Base-by-base conservation (phyloP, 2,329 filamentous ascomycete genomes). In the Torrubiella hemipterigena region DNA sequence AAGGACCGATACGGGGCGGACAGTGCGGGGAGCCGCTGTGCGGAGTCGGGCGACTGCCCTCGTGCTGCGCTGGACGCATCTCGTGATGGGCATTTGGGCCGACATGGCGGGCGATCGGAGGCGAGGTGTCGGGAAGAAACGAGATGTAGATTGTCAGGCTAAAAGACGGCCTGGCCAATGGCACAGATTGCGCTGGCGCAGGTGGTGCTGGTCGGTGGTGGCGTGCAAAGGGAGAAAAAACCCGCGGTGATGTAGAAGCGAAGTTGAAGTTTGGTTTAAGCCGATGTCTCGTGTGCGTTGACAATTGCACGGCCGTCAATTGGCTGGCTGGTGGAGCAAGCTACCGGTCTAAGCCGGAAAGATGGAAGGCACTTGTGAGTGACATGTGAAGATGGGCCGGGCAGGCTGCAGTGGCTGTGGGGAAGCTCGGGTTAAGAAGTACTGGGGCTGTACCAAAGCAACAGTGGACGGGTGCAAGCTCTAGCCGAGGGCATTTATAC, bases 21-120 rank as follows among this genome's bases (percentile, higher is more conserved):
- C 35, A 27, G 43, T 40, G 35, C 49, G 31, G 18, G 35, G 29
- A 40, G 38, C 14, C 32, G 36, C 35, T 43, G 43, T 23, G 42
- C 36, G 28, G 47, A 43, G 23, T 43, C 48, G 41, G 44, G 48
- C 25, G 35, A 56, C 38, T 20, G 45, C 47, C 35, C 54, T 50
- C 27, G 51, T 50, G 44, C 51, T 48, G 45, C 50, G 56, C 44
- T 53, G 55, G 30, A 59, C 47, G 44, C 51, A 59, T 40, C 56
- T 51, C 35, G 55, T 51, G 34, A 60, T 46, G 13, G 58, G 55
- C 38, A 52, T 44, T 26, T 50, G 44, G 33, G 54, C 49, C 33
- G 54, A 48, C 55, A 58, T 59, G 39, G 30, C 46, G 36, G 20
- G 31, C 11, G 30, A 27, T 30, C 25, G 17, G 31, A 23, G 13